A percentile compares a stretch with the other conserved stretches of the same genome.
Conservation (phyloP, 768 basidiomycete genomes). For the Collybiopsis confluens region DNA sequence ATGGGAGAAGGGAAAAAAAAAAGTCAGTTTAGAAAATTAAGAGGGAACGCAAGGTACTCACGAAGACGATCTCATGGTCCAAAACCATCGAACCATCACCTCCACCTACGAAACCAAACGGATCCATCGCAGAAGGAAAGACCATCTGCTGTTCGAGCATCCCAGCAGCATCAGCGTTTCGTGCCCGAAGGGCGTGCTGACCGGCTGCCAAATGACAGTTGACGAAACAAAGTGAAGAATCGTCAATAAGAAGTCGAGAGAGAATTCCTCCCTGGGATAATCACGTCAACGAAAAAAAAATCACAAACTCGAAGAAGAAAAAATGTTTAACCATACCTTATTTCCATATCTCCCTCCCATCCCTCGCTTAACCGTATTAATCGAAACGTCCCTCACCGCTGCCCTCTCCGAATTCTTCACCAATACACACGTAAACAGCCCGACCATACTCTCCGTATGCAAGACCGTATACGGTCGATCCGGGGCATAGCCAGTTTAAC, state of each 20-base stretch:
- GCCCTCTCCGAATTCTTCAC: constrained; percentile 63
- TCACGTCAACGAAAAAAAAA: constrained; percentile 4
- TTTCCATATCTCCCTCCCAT: constrained; percentile 94
- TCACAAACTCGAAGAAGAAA: constrained; percentile 13
- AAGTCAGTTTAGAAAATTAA: neutral
- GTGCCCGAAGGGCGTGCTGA: constrained; percentile 72
- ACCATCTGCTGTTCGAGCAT: constrained; percentile 81
- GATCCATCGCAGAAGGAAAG: constrained; percentile 53
- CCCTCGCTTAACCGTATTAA: constrained; percentile 87
- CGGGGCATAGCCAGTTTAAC: constrained; percentile 73
- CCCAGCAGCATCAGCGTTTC: constrained; percentile 84
- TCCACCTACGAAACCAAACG: constrained; percentile 76
- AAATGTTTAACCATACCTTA: constrained; percentile 80
- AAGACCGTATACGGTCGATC: constrained; percentile 75
- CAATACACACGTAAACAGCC: constrained; percentile 52
- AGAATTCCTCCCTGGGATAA: constrained; percentile 76
- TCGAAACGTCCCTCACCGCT: constrained; percentile 59
- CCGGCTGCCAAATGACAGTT: constrained; percentile 98
- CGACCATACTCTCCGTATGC: constrained; percentile 87
- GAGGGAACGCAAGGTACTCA: constrained; percentile 31
- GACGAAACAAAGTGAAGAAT: constrained; percentile 91
- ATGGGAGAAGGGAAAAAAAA: neutral
- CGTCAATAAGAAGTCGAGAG: constrained; percentile 85
- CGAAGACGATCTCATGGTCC: constrained; percentile 93
- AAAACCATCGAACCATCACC: constrained; percentile 91